Percentiles rank a stretch among this genome's conserved stretches.
Conservation (phyloP, 2,329 filamentous ascomycete species). For the Diaporthe sp. region DNA sequence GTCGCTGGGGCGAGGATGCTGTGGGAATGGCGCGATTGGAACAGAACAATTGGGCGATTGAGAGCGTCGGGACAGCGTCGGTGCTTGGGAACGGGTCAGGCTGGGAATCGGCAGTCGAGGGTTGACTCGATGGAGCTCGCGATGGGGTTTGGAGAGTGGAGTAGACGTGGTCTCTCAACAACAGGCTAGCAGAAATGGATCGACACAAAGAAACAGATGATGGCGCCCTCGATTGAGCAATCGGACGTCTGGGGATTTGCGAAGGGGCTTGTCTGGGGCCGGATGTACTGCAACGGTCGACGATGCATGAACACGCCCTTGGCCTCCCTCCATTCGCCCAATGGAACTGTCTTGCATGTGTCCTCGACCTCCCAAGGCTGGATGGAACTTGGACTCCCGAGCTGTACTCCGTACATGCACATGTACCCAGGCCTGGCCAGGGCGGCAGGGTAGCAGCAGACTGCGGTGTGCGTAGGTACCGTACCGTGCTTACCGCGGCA, state of each 20-base stretch:
- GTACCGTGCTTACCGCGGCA: constrained; percentile 24
- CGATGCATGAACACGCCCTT: constrained; percentile 29
- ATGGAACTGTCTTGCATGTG: constrained; percentile 24
- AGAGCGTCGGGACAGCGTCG: constrained; percentile 20
- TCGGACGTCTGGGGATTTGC: constrained; percentile 14
- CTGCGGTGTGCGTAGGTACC: constrained; percentile 15
- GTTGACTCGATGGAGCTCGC: constrained; percentile 29
- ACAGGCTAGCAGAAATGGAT: constrained; percentile 23
- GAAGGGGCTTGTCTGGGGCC: not conserved
- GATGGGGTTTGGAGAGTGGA: constrained; percentile 30
- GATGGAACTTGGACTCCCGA: not conserved
- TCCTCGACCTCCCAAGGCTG: constrained; percentile 15
- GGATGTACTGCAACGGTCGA: constrained; percentile 17
- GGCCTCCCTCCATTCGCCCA: constrained; percentile 13
- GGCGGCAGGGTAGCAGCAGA: constrained; percentile 14
- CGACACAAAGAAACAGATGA: constrained; percentile 25
- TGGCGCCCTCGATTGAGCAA: constrained; percentile 21
- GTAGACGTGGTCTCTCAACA: constrained; percentile 22
- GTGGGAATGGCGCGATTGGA: constrained; percentile 8
- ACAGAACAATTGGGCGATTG: not conserved
- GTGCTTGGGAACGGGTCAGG: constrained; percentile 25
- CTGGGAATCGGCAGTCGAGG: constrained; percentile 17
- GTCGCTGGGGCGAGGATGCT: not conserved
- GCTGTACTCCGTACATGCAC: not conserved
- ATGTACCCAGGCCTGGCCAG: constrained; percentile 17